Conservation (phyloP, 768 basidiomycete genomes). For the Termitomyces sp. region DNA sequence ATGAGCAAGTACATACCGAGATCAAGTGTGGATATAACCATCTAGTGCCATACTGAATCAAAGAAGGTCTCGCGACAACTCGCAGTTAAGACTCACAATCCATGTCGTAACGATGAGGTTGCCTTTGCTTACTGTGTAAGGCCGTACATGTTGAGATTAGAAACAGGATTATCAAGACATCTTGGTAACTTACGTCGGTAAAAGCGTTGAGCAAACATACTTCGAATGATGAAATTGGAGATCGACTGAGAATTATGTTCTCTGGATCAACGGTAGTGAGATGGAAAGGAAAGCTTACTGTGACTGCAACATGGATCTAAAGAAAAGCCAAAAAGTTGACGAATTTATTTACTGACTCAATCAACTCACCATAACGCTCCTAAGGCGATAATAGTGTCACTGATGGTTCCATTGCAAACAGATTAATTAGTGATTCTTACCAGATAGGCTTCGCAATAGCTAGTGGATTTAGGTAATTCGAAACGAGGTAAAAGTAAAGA, state of each 20-base stretch:
- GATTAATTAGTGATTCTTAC: slow-evolving; percentile 24
- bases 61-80: background rate
- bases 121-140: slow-evolving; percentile 37
- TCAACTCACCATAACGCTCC: slow-evolving; percentile 45
- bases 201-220: slow-evolving; percentile 45
- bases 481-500: slow-evolving; percentile 53
- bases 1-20: slow-evolving; percentile 28
- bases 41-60: slow-evolving; percentile 14
- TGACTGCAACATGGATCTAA: slow-evolving; percentile 50
- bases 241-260: slow-evolving; percentile 30
- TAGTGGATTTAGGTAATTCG: slow-evolving; percentile 43
- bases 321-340: background rate
- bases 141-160: background rate
- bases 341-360: background rate
- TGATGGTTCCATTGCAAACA: background rate
- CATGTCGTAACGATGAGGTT: slow-evolving; percentile 35
- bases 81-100: slow-evolving; percentile 34
- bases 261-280: background rate
- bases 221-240: slow-evolving; percentile 44
- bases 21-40: slow-evolving; percentile 35
- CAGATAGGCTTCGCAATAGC: slow-evolving; percentile 42
- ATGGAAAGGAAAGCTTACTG: slow-evolving; percentile 28
- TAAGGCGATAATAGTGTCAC: slow-evolving; percentile 12
- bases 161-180: background rate
- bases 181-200: slow-evolving; percentile 36